A percentile compares a stretch with the other conserved stretches of the same genome.
phyloP scores from a whole-genome alignment of 805 yeast species.

The Geotrichum ghanense region DNA sequence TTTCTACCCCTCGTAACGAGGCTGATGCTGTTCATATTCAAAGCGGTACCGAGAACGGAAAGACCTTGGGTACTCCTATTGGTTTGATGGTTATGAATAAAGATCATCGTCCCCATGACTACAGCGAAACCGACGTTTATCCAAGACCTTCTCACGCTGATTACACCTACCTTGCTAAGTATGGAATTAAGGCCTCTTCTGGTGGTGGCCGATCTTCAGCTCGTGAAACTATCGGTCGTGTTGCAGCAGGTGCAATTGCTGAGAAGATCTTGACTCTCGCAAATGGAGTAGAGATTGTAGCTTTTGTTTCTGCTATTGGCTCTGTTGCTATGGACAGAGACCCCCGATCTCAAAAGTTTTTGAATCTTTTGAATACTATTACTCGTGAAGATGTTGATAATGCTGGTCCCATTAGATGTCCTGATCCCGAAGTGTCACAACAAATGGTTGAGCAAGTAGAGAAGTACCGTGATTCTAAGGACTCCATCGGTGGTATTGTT shows the following conservation, averaged over 20 bases:
- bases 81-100: slow-evolving; percentile 88
- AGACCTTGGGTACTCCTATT: slow-evolving; percentile 89
- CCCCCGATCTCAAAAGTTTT: slow-evolving; percentile 52
- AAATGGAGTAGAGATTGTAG: slow-evolving; percentile 84
- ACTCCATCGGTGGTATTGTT: slow-evolving; percentile 95
- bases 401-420: slow-evolving; percentile 88
- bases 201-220: slow-evolving; percentile 98
- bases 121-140: slow-evolving; percentile 85
- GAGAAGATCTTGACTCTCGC: slow-evolving; percentile 75
- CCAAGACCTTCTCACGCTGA: slow-evolving; percentile 99
- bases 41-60: slow-evolving; percentile 86
- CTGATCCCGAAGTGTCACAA: slow-evolving; percentile 58
- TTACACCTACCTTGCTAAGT: slow-evolving; percentile 80
- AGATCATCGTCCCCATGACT: slow-evolving; percentile 95
- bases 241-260: slow-evolving; percentile 97
- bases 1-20: slow-evolving; percentile 92
- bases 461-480: slow-evolving; percentile 71
- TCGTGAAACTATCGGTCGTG: slow-evolving; percentile 96
- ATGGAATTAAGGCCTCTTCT: slow-evolving; percentile 85
- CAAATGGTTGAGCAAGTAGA: slow-evolving; percentile 83
- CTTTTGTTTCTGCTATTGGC: slow-evolving; percentile 93
- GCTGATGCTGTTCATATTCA: slow-evolving; percentile 89
- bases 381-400: slow-evolving; percentile 84
- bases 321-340: slow-evolving; percentile 64
- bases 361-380: slow-evolving; percentile 55